A percentile compares a stretch with the other conserved stretches of the same genome.
Evolutionary conservation across 2,329 filamentous ascomycete species (phyloP).

Genomic region (Exserohilum rostratum): DNA sequence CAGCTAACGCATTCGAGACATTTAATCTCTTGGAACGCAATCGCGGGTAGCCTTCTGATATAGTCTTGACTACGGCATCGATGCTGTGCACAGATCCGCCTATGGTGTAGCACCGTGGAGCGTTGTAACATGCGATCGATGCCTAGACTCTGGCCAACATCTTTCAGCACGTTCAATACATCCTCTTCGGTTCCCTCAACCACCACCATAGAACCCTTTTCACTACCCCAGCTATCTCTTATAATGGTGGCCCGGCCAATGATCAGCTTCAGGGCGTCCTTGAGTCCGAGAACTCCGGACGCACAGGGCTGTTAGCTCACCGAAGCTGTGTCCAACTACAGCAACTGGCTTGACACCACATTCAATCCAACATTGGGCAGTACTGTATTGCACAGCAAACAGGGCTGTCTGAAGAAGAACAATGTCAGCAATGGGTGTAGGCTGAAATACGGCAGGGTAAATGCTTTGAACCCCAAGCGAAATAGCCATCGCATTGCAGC

Average conservation of each 20-base stretch:
- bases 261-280: slow-evolving; percentile 37
- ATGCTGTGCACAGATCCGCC: slow-evolving; percentile 28
- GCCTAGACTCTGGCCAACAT: slow-evolving; percentile 6
- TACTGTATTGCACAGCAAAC: slow-evolving; percentile 43
- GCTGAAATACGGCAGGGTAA: slow-evolving; percentile 23
- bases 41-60: neutral
- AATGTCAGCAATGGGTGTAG: slow-evolving; percentile 11
- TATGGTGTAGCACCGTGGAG: slow-evolving; percentile 50
- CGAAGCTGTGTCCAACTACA: slow-evolving; percentile 50
- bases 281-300: slow-evolving; percentile 40
- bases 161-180: neutral
- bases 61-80: slow-evolving; percentile 20
- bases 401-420: slow-evolving; percentile 35
- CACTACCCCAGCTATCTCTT: slow-evolving; percentile 40
- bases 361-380: slow-evolving; percentile 36
- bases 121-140: slow-evolving; percentile 54
- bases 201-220: slow-evolving; percentile 46
- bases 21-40: slow-evolving; percentile 23
- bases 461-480: slow-evolving; percentile 13
- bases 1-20: slow-evolving; percentile 28
- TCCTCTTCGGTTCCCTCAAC: slow-evolving; percentile 5
- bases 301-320: slow-evolving; percentile 47
- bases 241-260: slow-evolving; percentile 44
- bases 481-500: slow-evolving; percentile 8
- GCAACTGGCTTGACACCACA: slow-evolving; percentile 15